Evolutionary conservation across 2,329 filamentous ascomycete species (phyloP).

Genomic region (Botrytis byssoidea): DNA sequence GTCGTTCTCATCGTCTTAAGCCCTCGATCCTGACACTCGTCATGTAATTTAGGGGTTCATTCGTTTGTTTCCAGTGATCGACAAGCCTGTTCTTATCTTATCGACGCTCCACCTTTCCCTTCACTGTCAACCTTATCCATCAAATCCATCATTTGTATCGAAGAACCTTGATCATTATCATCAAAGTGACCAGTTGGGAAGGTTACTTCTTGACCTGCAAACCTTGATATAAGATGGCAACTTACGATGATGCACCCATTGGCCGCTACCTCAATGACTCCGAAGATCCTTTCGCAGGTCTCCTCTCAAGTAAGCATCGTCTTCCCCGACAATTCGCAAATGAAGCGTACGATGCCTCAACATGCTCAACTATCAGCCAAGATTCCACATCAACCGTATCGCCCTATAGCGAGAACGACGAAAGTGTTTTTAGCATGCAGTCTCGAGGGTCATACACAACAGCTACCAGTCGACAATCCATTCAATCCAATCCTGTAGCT

Average conservation of each 20-base stretch:
- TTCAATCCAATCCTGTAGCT: neutral
- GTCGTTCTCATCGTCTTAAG: neutral
- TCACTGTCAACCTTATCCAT: neutral
- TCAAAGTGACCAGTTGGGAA: neutral
- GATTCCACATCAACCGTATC: neutral
- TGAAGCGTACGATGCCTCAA: neutral
- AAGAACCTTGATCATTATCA: neutral
- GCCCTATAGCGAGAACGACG: neutral
- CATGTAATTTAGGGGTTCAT: neutral
- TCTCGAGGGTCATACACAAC: conserved; percentile 5
- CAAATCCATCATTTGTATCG: neutral
- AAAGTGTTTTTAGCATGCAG: conserved; percentile 14
- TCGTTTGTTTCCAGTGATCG: neutral
- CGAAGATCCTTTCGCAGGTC: neutral
- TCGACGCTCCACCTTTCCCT: neutral
- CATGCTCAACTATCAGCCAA: neutral
- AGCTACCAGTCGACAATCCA: conserved; percentile 1
- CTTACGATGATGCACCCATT: neutral
- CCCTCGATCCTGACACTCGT: neutral
- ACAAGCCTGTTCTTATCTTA: conserved; percentile 16
- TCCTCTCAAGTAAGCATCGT: neutral
- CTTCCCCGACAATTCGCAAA: neutral
- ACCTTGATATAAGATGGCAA: neutral
- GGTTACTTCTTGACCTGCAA: neutral
- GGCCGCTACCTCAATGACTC: conserved; percentile 9